A percentile compares a stretch with the other conserved stretches of the same genome.
Evolutionary conservation across 1,139 yeast genomes (phyloP).

Genomic region (Candida tropicalis): DNA sequence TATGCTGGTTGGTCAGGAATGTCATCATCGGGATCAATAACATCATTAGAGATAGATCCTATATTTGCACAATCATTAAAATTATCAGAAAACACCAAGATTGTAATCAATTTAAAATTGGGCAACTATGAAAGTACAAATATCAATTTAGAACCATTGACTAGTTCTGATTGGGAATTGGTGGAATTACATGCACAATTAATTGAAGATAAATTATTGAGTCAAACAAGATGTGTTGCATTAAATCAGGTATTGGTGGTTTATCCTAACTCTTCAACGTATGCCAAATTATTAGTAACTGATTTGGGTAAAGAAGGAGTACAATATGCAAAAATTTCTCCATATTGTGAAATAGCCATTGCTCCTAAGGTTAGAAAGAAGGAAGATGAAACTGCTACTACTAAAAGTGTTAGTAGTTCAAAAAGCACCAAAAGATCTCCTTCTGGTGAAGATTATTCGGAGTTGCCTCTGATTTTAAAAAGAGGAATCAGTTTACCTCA

Average conservation of each 20-base stretch:
- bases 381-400: constrained; percentile 24
- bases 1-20: constrained; percentile 89
- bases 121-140: constrained; percentile 55
- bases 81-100: constrained; percentile 45
- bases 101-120: constrained; percentile 45
- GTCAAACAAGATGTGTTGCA: constrained; percentile 80
- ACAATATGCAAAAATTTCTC: constrained; percentile 61
- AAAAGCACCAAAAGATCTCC: constrained; percentile 17
- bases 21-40: constrained; percentile 32
- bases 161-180: constrained; percentile 87
- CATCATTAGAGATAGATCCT: constrained; percentile 43
- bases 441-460: constrained; percentile 28
- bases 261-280: constrained; percentile 66
- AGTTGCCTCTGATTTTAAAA: constrained; percentile 44
- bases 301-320: constrained; percentile 56
- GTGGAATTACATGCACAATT: constrained; percentile 81
- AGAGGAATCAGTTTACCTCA: constrained; percentile 65
- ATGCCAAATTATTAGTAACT: constrained; percentile 65
- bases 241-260: constrained; percentile 64
- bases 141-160: constrained; percentile 76
- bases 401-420: constrained; percentile 28
- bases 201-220: constrained; percentile 72
- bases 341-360: constrained; percentile 77
- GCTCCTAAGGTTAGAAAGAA: constrained; percentile 70
- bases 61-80: constrained; percentile 49